phyloP scores from a whole-genome alignment of 805 yeast species.

The Yarrowia sp. region DNA sequence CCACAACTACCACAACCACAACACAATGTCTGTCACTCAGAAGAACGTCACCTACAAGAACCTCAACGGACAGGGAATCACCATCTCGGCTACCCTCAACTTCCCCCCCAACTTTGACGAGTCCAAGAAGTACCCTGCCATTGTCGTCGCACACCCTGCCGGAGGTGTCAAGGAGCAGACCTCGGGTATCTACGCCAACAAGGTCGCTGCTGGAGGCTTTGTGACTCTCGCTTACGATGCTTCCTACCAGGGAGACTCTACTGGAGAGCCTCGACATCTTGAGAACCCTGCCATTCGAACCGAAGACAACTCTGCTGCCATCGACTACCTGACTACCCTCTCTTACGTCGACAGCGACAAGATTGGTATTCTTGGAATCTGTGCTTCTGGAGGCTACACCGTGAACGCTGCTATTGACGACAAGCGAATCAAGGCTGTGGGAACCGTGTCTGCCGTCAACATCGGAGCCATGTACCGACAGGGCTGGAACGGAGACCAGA shows the following conservation, averaged over 20 bases:
- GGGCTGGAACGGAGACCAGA: slow-evolving; percentile 7
- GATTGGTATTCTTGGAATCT: slow-evolving; percentile 29
- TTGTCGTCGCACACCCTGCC: slow-evolving; percentile 27
- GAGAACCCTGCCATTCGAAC: slow-evolving; percentile 28
- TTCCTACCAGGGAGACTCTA: slow-evolving; percentile 28
- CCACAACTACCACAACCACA: background rate
- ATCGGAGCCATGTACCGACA: slow-evolving; percentile 26
- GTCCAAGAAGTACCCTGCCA: slow-evolving; percentile 26
- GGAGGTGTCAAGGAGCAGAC: slow-evolving; percentile 29
- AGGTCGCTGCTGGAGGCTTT: slow-evolving; percentile 26
- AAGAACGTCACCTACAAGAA: background rate
- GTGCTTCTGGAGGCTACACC: slow-evolving; percentile 29
- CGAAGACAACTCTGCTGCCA: slow-evolving; percentile 25
- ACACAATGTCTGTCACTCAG: background rate
- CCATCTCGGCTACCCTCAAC: background rate
- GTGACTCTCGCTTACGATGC: slow-evolving; percentile 28
- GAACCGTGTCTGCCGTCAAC: slow-evolving; percentile 25
- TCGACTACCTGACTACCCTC: slow-evolving; percentile 26
- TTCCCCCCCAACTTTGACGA: slow-evolving; percentile 25
- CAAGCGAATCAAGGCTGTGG: slow-evolving; percentile 28
- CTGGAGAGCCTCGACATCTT: slow-evolving; percentile 27
- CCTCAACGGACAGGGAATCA: slow-evolving; percentile 5
- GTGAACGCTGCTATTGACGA: slow-evolving; percentile 27
- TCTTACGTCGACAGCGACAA: slow-evolving; percentile 18
- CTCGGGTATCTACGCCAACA: slow-evolving; percentile 26